Evolutionary conservation across 768 basidiomycete species (phyloP).

Genomic region (Suillus fuscotomentosus): DNA sequence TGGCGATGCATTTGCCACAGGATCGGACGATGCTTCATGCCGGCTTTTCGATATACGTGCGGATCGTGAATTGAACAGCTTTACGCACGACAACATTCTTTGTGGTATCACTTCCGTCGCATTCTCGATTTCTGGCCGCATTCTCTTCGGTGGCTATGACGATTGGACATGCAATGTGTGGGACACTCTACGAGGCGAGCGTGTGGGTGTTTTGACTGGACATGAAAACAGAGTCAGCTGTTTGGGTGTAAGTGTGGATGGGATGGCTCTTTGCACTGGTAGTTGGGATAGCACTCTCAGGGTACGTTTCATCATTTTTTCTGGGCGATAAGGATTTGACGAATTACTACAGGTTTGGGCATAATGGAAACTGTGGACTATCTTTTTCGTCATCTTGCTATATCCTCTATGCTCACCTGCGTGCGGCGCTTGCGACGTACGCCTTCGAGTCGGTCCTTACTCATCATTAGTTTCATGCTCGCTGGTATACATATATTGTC

Average conservation of each 20-base stretch:
- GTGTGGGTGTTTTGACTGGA: constrained; percentile 94
- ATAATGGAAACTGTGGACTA: constrained; percentile 41
- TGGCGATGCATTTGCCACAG: constrained; percentile 97
- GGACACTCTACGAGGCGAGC: constrained; percentile 98
- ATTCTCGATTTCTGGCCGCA: constrained; percentile 96
- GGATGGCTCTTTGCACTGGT: constrained; percentile 98
- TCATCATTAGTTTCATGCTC: constrained; percentile 33
- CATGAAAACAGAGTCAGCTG: constrained; percentile 99
- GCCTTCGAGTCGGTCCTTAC: constrained; percentile 66
- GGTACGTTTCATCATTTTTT: constrained; percentile 46
- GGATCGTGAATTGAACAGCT: constrained; percentile 94
- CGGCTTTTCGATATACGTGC: constrained; percentile 97
- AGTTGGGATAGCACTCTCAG: constrained; percentile 97
- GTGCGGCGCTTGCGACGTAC: constrained; percentile 43
- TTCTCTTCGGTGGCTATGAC: constrained; percentile 98
- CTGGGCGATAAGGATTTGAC: constrained; percentile 11
- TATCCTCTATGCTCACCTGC: constrained; percentile 54
- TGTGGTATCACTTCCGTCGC: constrained; percentile 99
- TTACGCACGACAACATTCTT: constrained; percentile 97
- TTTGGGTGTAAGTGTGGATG: constrained; percentile 92
- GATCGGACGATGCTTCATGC: constrained; percentile 98
- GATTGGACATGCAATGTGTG: constrained; percentile 99
- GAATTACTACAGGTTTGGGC: constrained; percentile 71
- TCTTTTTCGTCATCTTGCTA: constrained; percentile 20
- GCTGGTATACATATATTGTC: constrained; percentile 39